Evolutionary conservation across 2,329 filamentous ascomycete genomes (phyloP).

Genomic region (Fusarium cyanostomum): DNA sequence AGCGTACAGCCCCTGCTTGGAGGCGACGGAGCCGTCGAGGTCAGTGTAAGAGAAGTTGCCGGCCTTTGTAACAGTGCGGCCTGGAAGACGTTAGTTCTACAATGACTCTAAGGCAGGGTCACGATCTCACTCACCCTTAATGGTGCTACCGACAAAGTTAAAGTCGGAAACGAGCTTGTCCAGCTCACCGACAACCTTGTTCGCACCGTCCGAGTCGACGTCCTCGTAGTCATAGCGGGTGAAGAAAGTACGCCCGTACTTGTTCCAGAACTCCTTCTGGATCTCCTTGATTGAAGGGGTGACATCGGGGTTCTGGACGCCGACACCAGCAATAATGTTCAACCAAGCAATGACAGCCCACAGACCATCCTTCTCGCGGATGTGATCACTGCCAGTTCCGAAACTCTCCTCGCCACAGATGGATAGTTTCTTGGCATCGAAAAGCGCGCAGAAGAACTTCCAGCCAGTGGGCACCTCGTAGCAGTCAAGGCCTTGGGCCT

Average conservation of each 20-base stretch:
- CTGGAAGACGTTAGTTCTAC: constrained; percentile 49
- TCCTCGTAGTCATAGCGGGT: constrained; percentile 99
- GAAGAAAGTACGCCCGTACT: constrained; percentile 98
- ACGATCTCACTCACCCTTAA: constrained; percentile 66
- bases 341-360: constrained; percentile 98
- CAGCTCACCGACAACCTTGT: constrained; percentile 87
- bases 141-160: constrained; percentile 81
- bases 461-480: constrained; percentile 99
- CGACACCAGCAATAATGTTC: constrained; percentile 96
- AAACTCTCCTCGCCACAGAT: constrained; percentile 99
- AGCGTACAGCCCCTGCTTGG: constrained; percentile 95
- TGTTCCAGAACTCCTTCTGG: constrained; percentile 96
- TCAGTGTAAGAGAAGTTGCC: constrained; percentile 99
- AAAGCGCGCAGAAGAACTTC: constrained; percentile 99
- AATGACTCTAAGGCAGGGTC: neutral
- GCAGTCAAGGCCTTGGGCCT: constrained; percentile 88
- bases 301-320: constrained; percentile 79
- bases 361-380: constrained; percentile 97
- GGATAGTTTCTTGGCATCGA: constrained; percentile 93
- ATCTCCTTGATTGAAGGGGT: constrained; percentile 95
- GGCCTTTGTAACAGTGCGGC: constrained; percentile 84
- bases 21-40: constrained; percentile 94
- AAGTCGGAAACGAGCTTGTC: constrained; percentile 78
- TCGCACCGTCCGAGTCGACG: constrained; percentile 88
- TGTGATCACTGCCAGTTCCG: constrained; percentile 97